Evolutionary conservation across 768 basidiomycete genomes (phyloP), one percentile per base, ranked within the genome.

Genomic region (Lentinula lateritia): DNA sequence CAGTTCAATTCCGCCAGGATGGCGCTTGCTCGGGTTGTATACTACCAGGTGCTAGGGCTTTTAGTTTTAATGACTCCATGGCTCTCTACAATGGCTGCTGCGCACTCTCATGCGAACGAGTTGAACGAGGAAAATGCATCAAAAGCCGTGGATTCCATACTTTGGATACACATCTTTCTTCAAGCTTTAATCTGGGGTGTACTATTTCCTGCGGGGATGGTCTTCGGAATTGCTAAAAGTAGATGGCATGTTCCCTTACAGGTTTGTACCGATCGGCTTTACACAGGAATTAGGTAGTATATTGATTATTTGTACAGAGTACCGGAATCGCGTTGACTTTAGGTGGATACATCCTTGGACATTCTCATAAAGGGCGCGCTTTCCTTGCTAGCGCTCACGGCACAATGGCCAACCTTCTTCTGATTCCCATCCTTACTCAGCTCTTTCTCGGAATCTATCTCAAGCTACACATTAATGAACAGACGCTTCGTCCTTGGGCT

Each of bases 221-320:
- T 91, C 0, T 73, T 91, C 4, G 88, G 88, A 16, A 74, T 92
- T 15, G 74, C 84, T n/a, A 80, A 86, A 62, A 95, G 93, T 71
- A 82, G 86, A 67, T 95, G 90, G 87, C 95, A 97, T 71, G 93
- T 95, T 48, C 94, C 95, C 5, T 71, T 94, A 5, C 95, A 96
- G 75, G 90, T 88, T 54, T 42, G 79, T 41, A 41, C n/a, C 45
- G 42, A 39, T 23, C 36, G 12, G 23, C 52, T 45, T 4, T 15
- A 34, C 13, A 6, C 13, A 65, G 15, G 52, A 18, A 2, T 10
- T 50, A 20, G 38, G 39, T 55, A 10, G 50, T 36, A 61, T 20
- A n/a, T 34, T 41, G 12, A 34, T 45, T 13, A 20, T 43, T 58
- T 38, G 32, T 38, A 54, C 23, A 92, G 89, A 80, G 80, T 60